Base-by-base conservation (phyloP, 371 early-diverging fungal genomes). In the Fennellomyces sp. region DNA sequence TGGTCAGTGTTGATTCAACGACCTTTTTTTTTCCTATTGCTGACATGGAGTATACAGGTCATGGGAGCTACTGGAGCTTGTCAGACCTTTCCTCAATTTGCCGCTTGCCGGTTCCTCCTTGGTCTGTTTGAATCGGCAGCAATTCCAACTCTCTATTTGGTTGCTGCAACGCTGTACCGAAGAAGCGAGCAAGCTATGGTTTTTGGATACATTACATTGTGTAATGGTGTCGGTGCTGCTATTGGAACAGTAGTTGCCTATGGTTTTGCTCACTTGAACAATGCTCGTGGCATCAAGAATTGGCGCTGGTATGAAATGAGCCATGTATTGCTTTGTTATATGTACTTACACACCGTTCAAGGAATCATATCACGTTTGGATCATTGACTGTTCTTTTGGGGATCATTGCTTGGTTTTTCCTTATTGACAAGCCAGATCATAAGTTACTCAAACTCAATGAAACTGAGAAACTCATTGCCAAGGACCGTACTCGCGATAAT, bases 91-190 rank as follows among this genome's bases (percentile, higher is more conserved):
- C 29, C 64, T 8, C 63, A 68, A 47, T 29, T 74, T n/a, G 61
- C 68, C 13, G 64, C 60, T 8, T 33, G 56, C 10, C 68, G 70
- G 10, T 66, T 70, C 21, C 54, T 74, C 8, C 54, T 74, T 3
- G 74, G 76, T 5, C 28, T 75, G 2, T 72, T 66, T 48, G 76
- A 75, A 60, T 67, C 76, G 1, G 66, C 67, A 15, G 65, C 65
- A 2, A 63, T 69, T 17, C 76, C 76, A 5, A 49, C 59, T 5
- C 36, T 72, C 1, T 50, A 69, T 15, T 41, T 75, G 17, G 53
- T 75, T 15, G 41, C 67, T 10, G 69, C 57, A 30, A 63, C 61
- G 0, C 51, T 69, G 25, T 75, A 71, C 49, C 69, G 75, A 7
- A 65, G 72, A 11, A 52, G 38, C 3, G 76, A 75, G 45, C 69